phyloP scores from a whole-genome alignment of 257 asterid genomes.

The Solanum clarkiae region DNA sequence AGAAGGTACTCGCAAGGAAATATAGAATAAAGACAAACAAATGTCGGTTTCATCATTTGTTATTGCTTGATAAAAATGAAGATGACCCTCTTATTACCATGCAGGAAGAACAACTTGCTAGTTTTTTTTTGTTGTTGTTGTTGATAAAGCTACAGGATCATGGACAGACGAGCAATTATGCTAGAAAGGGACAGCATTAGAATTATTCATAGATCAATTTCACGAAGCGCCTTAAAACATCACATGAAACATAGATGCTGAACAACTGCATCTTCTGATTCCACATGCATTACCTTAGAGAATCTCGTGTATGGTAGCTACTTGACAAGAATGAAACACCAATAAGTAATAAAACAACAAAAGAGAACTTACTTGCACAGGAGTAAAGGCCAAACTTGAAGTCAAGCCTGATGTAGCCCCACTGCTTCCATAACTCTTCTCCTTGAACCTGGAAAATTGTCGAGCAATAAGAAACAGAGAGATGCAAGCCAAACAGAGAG shows the following conservation, averaged over 20 bases:
- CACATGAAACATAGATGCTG: background rate
- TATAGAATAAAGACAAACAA: background rate
- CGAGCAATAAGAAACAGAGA: background rate
- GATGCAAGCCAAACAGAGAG: background rate
- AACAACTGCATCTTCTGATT: background rate
- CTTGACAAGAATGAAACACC: background rate
- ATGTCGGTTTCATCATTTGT: background rate
- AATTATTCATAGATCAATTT: background rate
- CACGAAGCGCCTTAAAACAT: background rate
- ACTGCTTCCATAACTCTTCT: slow-evolving; percentile 55
- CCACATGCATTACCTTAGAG: background rate
- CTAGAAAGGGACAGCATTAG: background rate
- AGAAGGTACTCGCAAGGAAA: background rate
- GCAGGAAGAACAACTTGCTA: background rate
- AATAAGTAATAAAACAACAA: background rate
- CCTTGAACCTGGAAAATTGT: slow-evolving; percentile 59
- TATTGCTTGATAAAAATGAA: background rate
- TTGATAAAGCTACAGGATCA: background rate
- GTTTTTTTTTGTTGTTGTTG: too few species aligned
- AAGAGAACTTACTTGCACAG: slow-evolving; percentile 67
- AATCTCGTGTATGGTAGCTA: background rate
- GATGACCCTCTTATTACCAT: background rate
- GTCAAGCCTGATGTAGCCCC: slow-evolving; percentile 97
- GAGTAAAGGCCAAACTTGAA: slow-evolving; percentile 93
- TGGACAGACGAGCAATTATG: background rate